Conservation (phyloP, 345 rosid genomes). For the Linum trigynum region DNA sequence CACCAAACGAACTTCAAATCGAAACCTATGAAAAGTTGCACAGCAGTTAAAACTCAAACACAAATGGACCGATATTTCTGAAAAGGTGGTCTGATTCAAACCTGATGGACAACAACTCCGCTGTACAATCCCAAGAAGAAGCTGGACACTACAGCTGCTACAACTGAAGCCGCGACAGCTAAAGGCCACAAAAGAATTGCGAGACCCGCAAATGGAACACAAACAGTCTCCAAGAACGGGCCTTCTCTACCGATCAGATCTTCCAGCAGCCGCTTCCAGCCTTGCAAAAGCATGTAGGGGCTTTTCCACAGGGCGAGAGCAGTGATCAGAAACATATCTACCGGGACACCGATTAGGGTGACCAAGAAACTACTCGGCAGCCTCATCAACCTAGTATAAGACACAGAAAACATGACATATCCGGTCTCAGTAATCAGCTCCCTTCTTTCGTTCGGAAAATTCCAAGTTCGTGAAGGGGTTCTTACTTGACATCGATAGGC, state of each 20-base stretch:
- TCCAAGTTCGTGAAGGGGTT: background rate
- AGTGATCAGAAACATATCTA: constrained; percentile 49
- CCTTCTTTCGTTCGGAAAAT: background rate
- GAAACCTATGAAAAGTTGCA: background rate
- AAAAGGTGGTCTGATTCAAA: constrained; percentile 13
- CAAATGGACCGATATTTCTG: background rate
- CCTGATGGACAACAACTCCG: constrained; percentile 72
- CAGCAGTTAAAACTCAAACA: background rate
- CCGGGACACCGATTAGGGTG: constrained; percentile 48
- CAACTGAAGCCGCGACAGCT: constrained; percentile 56
- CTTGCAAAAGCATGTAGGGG: constrained; percentile 71
- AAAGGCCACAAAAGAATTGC: constrained; percentile 79
- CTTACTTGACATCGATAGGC: constrained; percentile 54
- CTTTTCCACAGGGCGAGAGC: constrained; percentile 69
- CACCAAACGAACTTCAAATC: background rate
- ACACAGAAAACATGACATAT: background rate
- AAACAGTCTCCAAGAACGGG: constrained; percentile 73
- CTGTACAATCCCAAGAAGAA: constrained; percentile 60
- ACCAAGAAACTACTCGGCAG: constrained; percentile 62
- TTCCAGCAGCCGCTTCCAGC: constrained; percentile 82
- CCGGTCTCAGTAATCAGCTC: background rate
- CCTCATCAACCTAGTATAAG: constrained; percentile 37
- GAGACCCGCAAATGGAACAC: constrained; percentile 88
- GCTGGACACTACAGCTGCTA: constrained; percentile 50
- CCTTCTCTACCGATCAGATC: constrained; percentile 88